Evolutionary conservation across 2,329 filamentous ascomycete genomes (phyloP).

Genomic region (Phoma sp.): DNA sequence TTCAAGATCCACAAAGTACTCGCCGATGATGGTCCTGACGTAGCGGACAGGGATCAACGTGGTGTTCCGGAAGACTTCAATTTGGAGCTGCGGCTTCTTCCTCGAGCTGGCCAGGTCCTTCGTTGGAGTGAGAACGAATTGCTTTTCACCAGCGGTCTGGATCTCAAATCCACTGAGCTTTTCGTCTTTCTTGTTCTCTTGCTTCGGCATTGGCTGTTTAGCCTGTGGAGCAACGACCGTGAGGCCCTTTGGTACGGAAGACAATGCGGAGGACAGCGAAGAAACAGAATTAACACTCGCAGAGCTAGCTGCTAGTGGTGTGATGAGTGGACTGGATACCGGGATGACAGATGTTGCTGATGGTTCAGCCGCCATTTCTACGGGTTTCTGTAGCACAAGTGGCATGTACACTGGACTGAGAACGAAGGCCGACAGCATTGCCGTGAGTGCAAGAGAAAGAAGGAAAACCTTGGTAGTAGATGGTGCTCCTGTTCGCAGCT

Average conservation of each 20-base stretch:
- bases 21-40: conserved; percentile 59
- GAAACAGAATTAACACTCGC: conserved; percentile 5
- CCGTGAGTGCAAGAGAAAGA: conserved; percentile 25
- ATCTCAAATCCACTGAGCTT: conserved; percentile 57
- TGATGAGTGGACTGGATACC: background rate
- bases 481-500: conserved; percentile 11
- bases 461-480: conserved; percentile 5
- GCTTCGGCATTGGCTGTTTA: conserved; percentile 16
- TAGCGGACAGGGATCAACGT: conserved; percentile 56
- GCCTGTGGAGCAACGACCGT: conserved; percentile 28
- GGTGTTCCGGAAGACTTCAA: conserved; percentile 57
- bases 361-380: conserved; percentile 9
- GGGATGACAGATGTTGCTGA: conserved; percentile 5
- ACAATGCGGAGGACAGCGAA: background rate
- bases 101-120: conserved; percentile 49
- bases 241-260: conserved; percentile 13
- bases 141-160: conserved; percentile 62
- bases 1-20: conserved; percentile 61
- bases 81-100: conserved; percentile 58
- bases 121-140: conserved; percentile 61
- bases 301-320: conserved; percentile 12
- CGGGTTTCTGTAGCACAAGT: conserved; percentile 14
- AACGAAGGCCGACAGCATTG: conserved; percentile 26
- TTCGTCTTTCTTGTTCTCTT: conserved; percentile 25
- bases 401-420: conserved; percentile 23